These are phyloP conservation scores for Aphanomyces astaci DNA, from an alignment of 352 stramenopile species.

Conservation along the genomic window DNA sequence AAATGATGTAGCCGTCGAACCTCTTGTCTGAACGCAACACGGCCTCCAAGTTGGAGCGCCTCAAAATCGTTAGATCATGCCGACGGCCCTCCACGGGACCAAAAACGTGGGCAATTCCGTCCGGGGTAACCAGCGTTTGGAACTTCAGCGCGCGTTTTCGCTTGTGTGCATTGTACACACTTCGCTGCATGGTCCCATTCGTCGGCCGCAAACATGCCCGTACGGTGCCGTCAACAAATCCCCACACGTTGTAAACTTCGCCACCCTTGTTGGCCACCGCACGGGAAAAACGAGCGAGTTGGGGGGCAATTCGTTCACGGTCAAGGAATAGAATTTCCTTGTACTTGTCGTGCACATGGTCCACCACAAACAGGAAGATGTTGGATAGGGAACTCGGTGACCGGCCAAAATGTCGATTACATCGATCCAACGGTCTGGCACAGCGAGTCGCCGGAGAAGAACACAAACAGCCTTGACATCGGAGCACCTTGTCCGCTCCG, in stretches of 20 bases:
- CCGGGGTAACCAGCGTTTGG: neutral
- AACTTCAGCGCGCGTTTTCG: constrained; percentile 7
- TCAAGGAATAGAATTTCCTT: constrained; percentile 8
- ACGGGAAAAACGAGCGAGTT: neutral
- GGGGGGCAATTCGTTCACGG: neutral
- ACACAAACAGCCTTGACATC: neutral
- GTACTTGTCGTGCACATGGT: neutral
- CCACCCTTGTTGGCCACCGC: neutral
- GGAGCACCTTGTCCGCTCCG: neutral
- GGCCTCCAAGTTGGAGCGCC: neutral
- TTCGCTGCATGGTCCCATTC: neutral
- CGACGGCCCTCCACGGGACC: constrained; percentile 3
- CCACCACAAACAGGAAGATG: constrained; percentile 13
- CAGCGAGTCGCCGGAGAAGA: neutral
- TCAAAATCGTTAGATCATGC: constrained; percentile 3
- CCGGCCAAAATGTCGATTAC: neutral
- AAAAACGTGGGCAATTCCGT: constrained; percentile 18
- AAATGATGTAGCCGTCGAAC: constrained; percentile 1
- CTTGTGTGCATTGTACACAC: neutral
- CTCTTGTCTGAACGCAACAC: neutral
- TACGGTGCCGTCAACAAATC: constrained; percentile 5
- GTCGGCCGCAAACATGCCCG: neutral
- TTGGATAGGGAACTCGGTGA: neutral
- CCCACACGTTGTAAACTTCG: constrained; percentile 9
- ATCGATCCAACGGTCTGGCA: neutral